phyloP scores from a whole-genome alignment of 2,329 filamentous ascomycete species.

The Tolypocladium cylindrosporum region DNA sequence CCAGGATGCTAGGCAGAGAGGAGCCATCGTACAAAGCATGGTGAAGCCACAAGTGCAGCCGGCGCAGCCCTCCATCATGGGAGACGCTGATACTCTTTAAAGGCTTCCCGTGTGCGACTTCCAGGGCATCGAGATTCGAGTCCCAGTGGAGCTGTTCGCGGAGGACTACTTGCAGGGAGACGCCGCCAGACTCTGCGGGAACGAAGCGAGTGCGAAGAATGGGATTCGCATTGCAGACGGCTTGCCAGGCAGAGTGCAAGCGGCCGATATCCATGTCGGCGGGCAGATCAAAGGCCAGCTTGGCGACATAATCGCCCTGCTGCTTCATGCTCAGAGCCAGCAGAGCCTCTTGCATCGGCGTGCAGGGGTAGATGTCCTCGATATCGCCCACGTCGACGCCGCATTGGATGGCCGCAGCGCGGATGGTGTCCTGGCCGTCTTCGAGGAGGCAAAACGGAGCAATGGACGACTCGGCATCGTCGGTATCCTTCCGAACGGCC shows the following conservation, averaged over 20 bases:
- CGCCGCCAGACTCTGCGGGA: conserved; percentile 6
- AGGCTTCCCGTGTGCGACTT: background rate
- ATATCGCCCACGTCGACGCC: conserved; percentile 5
- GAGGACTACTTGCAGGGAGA: conserved; percentile 7
- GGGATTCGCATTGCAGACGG: conserved; percentile 12
- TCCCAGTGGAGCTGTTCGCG: conserved; percentile 5
- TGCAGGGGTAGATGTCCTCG: conserved; percentile 24
- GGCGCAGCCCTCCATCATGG: background rate
- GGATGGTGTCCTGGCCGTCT: background rate
- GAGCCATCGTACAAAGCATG: conserved; percentile 28
- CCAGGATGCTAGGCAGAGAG: conserved; percentile 17
- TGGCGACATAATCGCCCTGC: conserved; percentile 23
- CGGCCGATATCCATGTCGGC: conserved; percentile 8
- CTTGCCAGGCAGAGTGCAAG: conserved; percentile 18
- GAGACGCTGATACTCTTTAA: background rate
- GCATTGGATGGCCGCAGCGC: background rate
- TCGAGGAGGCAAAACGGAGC: background rate
- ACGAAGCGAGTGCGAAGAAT: conserved; percentile 24
- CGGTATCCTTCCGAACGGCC: background rate
- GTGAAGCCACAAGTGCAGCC: conserved; percentile 19
- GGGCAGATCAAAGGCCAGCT: conserved; percentile 12
- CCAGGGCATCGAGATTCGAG: background rate
- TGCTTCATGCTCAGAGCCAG: conserved; percentile 22
- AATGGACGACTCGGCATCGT: background rate
- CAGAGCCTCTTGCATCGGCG: conserved; percentile 23